Evolutionary conservation across 495 filamentous ascomycete species (phyloP).

Genomic region (Penicillium atrosanguineum): DNA sequence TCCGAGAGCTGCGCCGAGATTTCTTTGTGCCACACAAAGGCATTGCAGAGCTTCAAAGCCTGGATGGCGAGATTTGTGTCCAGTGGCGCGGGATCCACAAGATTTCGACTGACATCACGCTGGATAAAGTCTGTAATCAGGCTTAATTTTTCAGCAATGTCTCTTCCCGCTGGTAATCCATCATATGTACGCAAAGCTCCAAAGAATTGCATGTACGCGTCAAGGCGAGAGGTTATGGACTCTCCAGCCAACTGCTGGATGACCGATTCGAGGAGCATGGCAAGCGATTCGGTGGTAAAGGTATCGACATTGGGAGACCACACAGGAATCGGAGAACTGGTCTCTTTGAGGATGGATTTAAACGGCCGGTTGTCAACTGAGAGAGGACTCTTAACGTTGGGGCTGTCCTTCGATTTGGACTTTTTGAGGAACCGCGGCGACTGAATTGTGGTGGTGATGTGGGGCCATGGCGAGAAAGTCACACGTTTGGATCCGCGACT

Average conservation of each 20-base stretch:
- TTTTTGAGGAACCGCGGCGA: slow-evolving; percentile 55
- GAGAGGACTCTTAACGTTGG: not conserved
- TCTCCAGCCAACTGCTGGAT: slow-evolving; percentile 72
- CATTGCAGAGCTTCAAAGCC: slow-evolving; percentile 69
- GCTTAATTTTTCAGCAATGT: slow-evolving; percentile 70
- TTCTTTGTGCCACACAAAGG: slow-evolving; percentile 65
- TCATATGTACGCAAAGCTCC: slow-evolving; percentile 76
- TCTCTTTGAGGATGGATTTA: slow-evolving; percentile 85
- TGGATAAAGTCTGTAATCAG: slow-evolving; percentile 74
- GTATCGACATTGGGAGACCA: slow-evolving; percentile 36
- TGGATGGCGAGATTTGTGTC: slow-evolving; percentile 68
- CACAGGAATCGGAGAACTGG: slow-evolving; percentile 43
- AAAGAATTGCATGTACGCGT: slow-evolving; percentile 80
- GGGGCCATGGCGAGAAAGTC: slow-evolving; percentile 69
- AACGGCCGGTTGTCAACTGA: slow-evolving; percentile 6
- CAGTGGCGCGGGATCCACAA: slow-evolving; percentile 33
- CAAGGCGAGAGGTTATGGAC: slow-evolving; percentile 66
- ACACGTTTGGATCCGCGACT: slow-evolving; percentile 63
- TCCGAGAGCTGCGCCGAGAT: slow-evolving; percentile 64
- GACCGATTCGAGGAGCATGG: slow-evolving; percentile 78
- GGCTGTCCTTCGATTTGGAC: slow-evolving; percentile 50
- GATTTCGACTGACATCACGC: slow-evolving; percentile 60
- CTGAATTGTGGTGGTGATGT: slow-evolving; percentile 70
- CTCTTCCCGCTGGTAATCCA: slow-evolving; percentile 65
- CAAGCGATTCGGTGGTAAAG: slow-evolving; percentile 44